A percentile compares a stretch with the other conserved stretches of the same genome.
These are phyloP conservation scores for Globisporangium megalacanthum DNA, from an alignment of 352 stramenopile genomes.

Conservation along the genomic window DNA sequence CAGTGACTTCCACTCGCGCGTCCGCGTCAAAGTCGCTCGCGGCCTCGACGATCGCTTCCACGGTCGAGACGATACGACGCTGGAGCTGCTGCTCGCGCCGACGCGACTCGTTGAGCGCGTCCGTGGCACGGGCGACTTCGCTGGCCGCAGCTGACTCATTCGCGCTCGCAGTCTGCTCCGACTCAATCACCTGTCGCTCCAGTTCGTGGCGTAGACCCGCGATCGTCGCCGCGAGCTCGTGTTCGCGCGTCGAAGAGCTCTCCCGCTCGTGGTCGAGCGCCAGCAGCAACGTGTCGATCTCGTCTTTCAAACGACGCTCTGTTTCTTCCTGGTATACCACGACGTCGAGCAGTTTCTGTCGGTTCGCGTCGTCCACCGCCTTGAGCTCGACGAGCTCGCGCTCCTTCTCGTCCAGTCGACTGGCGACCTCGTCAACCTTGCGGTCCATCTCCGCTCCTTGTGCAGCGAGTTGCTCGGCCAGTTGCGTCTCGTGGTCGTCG, in stretches of 20 bases:
- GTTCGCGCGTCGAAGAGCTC: conserved; percentile 31
- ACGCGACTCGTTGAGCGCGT: conserved; percentile 31
- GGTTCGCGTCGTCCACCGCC: conserved; percentile 27
- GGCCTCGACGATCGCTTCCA: conserved; percentile 36
- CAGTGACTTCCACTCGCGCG: conserved; percentile 10
- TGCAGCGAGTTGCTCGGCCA: conserved; percentile 28
- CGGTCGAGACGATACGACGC: conserved; percentile 30
- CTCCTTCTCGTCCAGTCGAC: conserved; percentile 23
- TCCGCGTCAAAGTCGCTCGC: conserved; percentile 17
- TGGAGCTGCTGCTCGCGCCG: conserved; percentile 43
- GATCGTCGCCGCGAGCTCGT: conserved; percentile 33
- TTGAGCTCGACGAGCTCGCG: conserved; percentile 26
- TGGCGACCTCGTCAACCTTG: conserved; percentile 24
- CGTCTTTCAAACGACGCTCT: conserved; percentile 27
- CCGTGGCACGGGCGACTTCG: conserved; percentile 29
- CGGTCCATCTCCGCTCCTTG: conserved; percentile 16
- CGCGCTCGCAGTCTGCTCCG: conserved; percentile 22
- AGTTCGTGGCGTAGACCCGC: conserved; percentile 28
- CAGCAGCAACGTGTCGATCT: conserved; percentile 34
- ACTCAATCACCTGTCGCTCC: conserved; percentile 24
- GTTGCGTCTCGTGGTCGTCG: background rate
- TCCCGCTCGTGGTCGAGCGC: conserved; percentile 46
- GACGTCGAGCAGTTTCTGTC: conserved; percentile 33
- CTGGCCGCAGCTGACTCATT: conserved; percentile 17
- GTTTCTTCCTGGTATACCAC: conserved; percentile 39